Conservation (phyloP, 2,329 filamentous ascomycete species). For the Huntiella decipiens region DNA sequence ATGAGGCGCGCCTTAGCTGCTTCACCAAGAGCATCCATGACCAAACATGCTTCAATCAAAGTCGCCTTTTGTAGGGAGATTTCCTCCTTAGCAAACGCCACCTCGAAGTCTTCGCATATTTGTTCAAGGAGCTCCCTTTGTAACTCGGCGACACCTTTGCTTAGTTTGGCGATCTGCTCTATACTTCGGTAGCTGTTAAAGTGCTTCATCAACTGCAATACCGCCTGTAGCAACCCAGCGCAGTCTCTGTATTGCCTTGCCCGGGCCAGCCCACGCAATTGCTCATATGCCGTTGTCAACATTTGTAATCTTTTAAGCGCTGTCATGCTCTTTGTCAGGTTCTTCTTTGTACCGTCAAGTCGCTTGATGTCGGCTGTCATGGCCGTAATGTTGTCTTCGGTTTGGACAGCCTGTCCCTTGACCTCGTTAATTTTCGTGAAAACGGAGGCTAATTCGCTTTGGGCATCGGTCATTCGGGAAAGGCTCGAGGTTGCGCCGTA, state of each 20-base stretch:
- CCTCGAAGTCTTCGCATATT: constrained; percentile 97
- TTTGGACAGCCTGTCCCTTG: constrained; percentile 70
- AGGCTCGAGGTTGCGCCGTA: constrained; percentile 75
- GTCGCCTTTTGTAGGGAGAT: constrained; percentile 48
- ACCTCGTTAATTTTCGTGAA: constrained; percentile 93
- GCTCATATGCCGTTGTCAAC: constrained; percentile 97
- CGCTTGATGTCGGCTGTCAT: constrained; percentile 99
- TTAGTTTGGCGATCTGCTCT: constrained; percentile 88
- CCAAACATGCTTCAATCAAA: constrained; percentile 71
- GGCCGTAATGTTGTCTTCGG: constrained; percentile 86
- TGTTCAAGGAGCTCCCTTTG: constrained; percentile 88
- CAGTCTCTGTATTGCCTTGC: constrained; percentile 88
- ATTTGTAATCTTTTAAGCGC: constrained; percentile 93
- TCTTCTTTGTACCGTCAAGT: constrained; percentile 88
- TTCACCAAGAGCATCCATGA: constrained; percentile 89
- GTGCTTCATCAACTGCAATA: constrained; percentile 93
- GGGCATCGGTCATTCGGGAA: constrained; percentile 76
- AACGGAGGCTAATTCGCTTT: constrained; percentile 71
- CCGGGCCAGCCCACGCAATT: constrained; percentile 65
- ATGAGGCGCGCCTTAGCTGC: constrained; percentile 63
- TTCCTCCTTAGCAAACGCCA: constrained; percentile 80
- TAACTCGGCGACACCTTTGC: constrained; percentile 79
- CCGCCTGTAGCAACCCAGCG: constrained; percentile 79
- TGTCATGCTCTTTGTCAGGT: constrained; percentile 93
- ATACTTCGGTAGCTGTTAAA: constrained; percentile 97